A percentile compares a stretch with the other conserved stretches of the same genome.
These are phyloP conservation scores for Byssothecium circinans DNA, from an alignment of 2,329 filamentous ascomycete genomes.

Conservation along the genomic window DNA sequence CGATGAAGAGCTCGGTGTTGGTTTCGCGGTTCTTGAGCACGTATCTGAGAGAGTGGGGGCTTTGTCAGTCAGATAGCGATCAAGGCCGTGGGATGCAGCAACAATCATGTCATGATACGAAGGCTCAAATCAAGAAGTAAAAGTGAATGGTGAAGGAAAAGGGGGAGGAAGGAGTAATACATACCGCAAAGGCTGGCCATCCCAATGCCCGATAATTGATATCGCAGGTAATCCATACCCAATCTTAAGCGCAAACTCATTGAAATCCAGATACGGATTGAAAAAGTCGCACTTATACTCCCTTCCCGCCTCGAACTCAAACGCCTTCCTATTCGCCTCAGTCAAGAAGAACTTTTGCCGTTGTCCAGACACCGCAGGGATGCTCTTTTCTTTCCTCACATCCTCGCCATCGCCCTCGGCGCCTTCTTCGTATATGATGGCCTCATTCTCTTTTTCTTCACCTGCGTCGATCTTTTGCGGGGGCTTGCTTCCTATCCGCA, in stretches of 20 bases:
- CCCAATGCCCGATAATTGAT: constrained; percentile 76
- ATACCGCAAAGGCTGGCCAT: constrained; percentile 74
- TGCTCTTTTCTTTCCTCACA: constrained; percentile 42
- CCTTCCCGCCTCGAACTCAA: constrained; percentile 64
- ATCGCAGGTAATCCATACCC: constrained; percentile 66
- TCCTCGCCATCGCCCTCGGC: constrained; percentile 49
- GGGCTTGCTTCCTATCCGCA: constrained; percentile 64
- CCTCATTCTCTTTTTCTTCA: constrained; percentile 65
- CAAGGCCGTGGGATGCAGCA: too few relatives aligned
- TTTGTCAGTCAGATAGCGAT: constrained; percentile 50
- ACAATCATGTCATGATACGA: constrained; percentile 33
- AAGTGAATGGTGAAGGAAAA: constrained; percentile 18
- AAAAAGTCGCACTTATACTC: constrained; percentile 74
- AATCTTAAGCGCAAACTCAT: constrained; percentile 66
- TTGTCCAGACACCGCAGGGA: constrained; percentile 46
- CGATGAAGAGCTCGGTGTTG: constrained; percentile 74
- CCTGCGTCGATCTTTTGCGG: constrained; percentile 52
- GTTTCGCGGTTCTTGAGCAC: constrained; percentile 81
- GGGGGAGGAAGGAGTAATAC: constrained; percentile 7
- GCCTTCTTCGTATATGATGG: constrained; percentile 58
- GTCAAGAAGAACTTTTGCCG: constrained; percentile 65
- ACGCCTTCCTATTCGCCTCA: constrained; percentile 57
- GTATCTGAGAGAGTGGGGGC: constrained; percentile 86
- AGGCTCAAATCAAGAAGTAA: constrained; percentile 23
- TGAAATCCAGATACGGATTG: constrained; percentile 91